Evolutionary conservation across 257 asterid genomes (phyloP).

Genomic region (Euphrasia confusa): DNA sequence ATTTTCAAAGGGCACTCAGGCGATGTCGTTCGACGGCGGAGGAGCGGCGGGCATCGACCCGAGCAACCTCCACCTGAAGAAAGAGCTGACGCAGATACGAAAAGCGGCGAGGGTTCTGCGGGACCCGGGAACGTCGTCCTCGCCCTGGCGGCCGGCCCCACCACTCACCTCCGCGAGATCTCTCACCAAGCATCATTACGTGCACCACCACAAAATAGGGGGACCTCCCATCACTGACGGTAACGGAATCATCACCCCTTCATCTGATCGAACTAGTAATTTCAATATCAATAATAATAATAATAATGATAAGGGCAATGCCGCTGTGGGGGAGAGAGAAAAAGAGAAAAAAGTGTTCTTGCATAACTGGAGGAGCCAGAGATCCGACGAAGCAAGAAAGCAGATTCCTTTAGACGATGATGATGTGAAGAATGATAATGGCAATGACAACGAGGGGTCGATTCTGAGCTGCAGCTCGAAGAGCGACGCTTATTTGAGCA

Average conservation of each 20-base stretch:
- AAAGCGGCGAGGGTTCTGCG: constrained; percentile 79
- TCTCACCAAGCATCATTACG: constrained; percentile 56
- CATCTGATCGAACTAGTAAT: constrained; percentile 26
- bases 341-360: constrained; percentile 60
- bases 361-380: constrained; percentile 82
- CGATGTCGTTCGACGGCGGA: constrained; percentile 3
- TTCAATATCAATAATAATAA: constrained; percentile 3
- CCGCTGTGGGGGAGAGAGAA: constrained; percentile 35
- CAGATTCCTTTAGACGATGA: constrained; percentile 38
- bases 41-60: constrained; percentile 53
- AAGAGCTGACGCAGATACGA: constrained; percentile 80
- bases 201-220: constrained; percentile 41
- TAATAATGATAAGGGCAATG: constrained; percentile 33
- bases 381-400: constrained; percentile 58
- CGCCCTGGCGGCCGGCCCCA: constrained; percentile 75
- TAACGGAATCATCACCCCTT: constrained; percentile 32
- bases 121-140: constrained; percentile 91
- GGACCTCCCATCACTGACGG: constrained; percentile 24
- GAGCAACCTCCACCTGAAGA: constrained; percentile 90
- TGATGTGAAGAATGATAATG: constrained; percentile 20
- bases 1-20: neutral
- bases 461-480: constrained; percentile 35
- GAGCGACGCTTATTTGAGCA: constrained; percentile 35
- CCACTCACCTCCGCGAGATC: constrained; percentile 76
- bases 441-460: constrained; percentile 37